Evolutionary conservation across 495 filamentous ascomycete species (phyloP).

Genomic region (Annulohypoxylon stygium): DNA sequence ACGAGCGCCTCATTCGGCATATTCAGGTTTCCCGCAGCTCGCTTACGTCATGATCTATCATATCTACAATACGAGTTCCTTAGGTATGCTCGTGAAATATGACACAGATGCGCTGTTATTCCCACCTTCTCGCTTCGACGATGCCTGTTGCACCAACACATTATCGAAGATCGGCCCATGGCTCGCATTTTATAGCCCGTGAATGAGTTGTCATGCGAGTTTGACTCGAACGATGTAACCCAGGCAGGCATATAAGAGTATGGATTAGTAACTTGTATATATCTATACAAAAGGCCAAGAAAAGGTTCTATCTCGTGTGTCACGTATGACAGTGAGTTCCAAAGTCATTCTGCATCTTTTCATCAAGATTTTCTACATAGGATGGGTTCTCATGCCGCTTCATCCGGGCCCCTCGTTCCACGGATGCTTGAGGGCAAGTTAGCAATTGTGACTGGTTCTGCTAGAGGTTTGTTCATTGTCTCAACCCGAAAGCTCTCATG

Average conservation of each 20-base stretch:
- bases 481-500: background rate
- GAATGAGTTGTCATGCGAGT: background rate
- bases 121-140: background rate
- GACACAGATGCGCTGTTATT: background rate
- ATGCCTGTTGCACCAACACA: background rate
- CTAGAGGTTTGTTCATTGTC: conserved; percentile 68
- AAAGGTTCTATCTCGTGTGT: no score
- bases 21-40: no score
- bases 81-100: background rate
- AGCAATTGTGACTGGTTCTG: conserved; percentile 82
- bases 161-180: background rate
- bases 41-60: background rate
- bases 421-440: conserved; percentile 70
- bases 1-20: no score
- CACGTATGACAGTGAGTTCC: background rate
- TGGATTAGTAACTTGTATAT: no score
- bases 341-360: background rate
- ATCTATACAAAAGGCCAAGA: no score
- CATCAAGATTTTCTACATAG: background rate
- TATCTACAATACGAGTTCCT: background rate
- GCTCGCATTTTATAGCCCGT: background rate
- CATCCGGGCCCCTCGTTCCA: background rate
- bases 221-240: no score
- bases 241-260: no score
- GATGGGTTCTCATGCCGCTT: conserved; percentile 3